Percentiles rank a stretch among this genome's conserved stretches.
phyloP scores from a whole-genome alignment of 1,139 yeast genomes.

The Nakaseomyces kungkrabaensis region DNA sequence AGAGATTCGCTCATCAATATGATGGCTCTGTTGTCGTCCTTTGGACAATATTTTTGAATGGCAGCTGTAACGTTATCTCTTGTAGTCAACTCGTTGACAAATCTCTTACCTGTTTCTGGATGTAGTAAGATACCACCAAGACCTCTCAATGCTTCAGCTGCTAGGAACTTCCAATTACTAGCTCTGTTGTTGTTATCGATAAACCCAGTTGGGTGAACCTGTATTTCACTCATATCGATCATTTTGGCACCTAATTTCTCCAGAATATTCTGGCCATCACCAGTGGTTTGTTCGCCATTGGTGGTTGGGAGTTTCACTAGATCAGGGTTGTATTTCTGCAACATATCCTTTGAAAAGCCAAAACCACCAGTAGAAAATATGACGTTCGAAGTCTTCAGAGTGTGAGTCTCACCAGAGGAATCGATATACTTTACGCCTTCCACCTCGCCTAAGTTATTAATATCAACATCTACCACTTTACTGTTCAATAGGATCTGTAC shows the following conservation, averaged over 20 bases:
- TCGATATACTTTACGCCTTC: slow-evolving; percentile 44
- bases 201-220: slow-evolving; percentile 84
- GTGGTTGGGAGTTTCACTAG: slow-evolving; percentile 58
- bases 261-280: slow-evolving; percentile 62
- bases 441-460: slow-evolving; percentile 31
- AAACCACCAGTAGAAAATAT: slow-evolving; percentile 76
- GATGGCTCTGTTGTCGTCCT: slow-evolving; percentile 35
- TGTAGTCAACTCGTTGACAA: slow-evolving; percentile 62
- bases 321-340: slow-evolving; percentile 55
- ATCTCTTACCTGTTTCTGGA: slow-evolving; percentile 47
- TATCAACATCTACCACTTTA: slow-evolving; percentile 46
- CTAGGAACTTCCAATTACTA: slow-evolving; percentile 51
- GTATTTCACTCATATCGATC: slow-evolving; percentile 67
- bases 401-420: slow-evolving; percentile 20
- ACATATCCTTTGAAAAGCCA: slow-evolving; percentile 37
- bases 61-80: slow-evolving; percentile 59
- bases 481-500: slow-evolving; percentile 44
- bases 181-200: slow-evolving; percentile 50
- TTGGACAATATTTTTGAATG: slow-evolving; percentile 25
- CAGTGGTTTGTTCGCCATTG: slow-evolving; percentile 65
- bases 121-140: slow-evolving; percentile 66
- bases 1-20: slow-evolving; percentile 31
- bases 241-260: slow-evolving; percentile 51
- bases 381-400: slow-evolving; percentile 34
- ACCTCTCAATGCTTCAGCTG: slow-evolving; percentile 76